Evolutionary conservation across 768 basidiomycete genomes (phyloP).

Genomic region (Crassisporium funariophilum): DNA sequence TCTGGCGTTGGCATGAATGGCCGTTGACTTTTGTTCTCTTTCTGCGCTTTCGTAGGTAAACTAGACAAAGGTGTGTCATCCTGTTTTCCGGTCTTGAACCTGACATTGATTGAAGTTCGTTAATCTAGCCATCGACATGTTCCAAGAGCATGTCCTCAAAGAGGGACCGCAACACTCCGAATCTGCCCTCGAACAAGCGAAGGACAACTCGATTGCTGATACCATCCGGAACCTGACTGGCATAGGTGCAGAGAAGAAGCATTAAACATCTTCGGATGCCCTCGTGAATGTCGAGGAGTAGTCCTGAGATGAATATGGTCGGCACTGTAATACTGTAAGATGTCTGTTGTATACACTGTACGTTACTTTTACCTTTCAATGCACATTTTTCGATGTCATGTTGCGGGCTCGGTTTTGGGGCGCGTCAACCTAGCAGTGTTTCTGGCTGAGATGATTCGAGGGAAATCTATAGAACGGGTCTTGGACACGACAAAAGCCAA

Average conservation of each 20-base stretch:
- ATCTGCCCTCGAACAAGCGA: slow-evolving; percentile 35
- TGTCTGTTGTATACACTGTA: no score
- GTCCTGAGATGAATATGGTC: no score
- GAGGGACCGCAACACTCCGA: slow-evolving; percentile 36
- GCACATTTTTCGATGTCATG: no score
- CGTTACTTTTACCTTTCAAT: no score
- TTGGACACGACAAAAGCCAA: no score
- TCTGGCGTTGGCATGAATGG: not conserved
- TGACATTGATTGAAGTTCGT: not conserved
- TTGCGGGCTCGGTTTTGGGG: no score
- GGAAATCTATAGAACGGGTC: no score
- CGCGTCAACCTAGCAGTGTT: no score
- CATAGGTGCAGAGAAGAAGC: slow-evolving; percentile 14
- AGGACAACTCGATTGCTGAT: slow-evolving; percentile 35
- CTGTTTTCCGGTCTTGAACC: not conserved
- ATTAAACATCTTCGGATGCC: no score
- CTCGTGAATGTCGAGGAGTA: no score
- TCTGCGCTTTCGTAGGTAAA: slow-evolving; percentile 4
- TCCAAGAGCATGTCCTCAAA: slow-evolving; percentile 28
- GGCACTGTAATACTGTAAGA: no score
- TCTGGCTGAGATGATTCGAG: no score
- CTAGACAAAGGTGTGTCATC: slow-evolving; percentile 22
- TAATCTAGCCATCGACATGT: slow-evolving; percentile 24
- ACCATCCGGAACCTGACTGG: slow-evolving; percentile 27
- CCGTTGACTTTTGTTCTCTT: not conserved